Conservation (phyloP, 139 green algal species). For the Chlamydomonas schloesseri region DNA sequence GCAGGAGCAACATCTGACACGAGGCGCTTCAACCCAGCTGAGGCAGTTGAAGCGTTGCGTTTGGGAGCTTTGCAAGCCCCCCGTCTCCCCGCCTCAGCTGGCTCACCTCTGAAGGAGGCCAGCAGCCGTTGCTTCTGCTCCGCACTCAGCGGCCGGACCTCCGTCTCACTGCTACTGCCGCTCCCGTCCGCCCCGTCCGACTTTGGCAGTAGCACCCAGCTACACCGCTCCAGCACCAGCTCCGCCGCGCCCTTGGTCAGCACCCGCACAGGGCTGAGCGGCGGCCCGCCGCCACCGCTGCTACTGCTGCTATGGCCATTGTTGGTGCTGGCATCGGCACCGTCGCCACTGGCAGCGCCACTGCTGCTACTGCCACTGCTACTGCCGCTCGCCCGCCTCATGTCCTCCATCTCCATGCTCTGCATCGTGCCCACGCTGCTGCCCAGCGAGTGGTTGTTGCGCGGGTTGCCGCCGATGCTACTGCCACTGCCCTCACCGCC, state of each 20-base stretch:
- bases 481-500: too few species aligned
- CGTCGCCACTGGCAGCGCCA: too few species aligned
- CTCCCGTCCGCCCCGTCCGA: not conserved
- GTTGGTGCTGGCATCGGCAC: not conserved
- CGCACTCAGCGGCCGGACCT: not conserved
- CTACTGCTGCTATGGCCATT: not conserved
- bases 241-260: conserved; percentile 94
- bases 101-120: not conserved
- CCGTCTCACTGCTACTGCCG: conserved; percentile 12
- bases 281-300: conserved; percentile 6
- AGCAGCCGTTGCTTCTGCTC: conserved; percentile 6
- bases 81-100: too few species aligned
- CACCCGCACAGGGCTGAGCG: conserved; percentile 49
- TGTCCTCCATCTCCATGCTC: not conserved
- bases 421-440: not conserved
- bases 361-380: not conserved
- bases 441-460: too few species aligned
- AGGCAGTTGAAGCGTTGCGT: too few species aligned
- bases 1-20: too few species aligned
- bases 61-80: not conserved
- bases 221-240: conserved; percentile 88
- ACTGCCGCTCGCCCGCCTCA: not conserved
- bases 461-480: too few species aligned
- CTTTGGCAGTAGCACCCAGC: conserved; percentile 41
- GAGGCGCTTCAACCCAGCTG: too few species aligned